Evolutionary conservation across 345 rosid genomes (phyloP), one percentile per base, ranked within the genome.

Genomic region (Lumnitzera racemosa): DNA sequence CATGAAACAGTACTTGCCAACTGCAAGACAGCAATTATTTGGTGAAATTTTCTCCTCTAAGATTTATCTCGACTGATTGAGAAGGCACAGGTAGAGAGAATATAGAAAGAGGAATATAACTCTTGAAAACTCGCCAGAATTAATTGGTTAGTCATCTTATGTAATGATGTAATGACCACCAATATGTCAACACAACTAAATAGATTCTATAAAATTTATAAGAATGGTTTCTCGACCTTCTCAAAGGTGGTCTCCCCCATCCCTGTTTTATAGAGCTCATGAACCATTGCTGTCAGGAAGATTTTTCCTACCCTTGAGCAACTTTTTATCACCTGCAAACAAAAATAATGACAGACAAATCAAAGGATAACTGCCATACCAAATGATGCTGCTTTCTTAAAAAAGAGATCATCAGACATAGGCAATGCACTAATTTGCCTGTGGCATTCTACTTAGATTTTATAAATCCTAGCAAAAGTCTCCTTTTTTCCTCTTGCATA

Each of bases 181-280:
- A 36, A 36, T 36, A 36, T 36, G 43, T 4, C 43, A 36, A 6
- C 43, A 36, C 43, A 5, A 36, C 43, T 36, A 36, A 36, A 36
- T 36, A 36, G 43, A 36, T 36, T 5, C 7, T 36, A 36, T 6
- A 36, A 36, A 36, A 9, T 36, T 4, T 36, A 36, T 36, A 36
- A 9, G 10, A 36, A 36, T 5, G 7, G 43, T 36, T 46, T 15
- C 36, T 51, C 54, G 51, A 87, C 98, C 91, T 91, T 82, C 55
- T 92, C 98, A 63, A 92, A 89, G 14, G 79, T 81, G 46, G 94
- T 89, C 74, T 87, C 97, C 10, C 84, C 80, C 91, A 89, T 86
- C 68, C 98, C 97, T 43, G 97, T 89, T 78, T 85, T 89, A 61
- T 92, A 92, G 49, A 89, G 97, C 75, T 92, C 98, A 11, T 83